Base-by-base conservation (phyloP, 108 stramenopile genomes). In the Stephanodiscus triporus region DNA sequence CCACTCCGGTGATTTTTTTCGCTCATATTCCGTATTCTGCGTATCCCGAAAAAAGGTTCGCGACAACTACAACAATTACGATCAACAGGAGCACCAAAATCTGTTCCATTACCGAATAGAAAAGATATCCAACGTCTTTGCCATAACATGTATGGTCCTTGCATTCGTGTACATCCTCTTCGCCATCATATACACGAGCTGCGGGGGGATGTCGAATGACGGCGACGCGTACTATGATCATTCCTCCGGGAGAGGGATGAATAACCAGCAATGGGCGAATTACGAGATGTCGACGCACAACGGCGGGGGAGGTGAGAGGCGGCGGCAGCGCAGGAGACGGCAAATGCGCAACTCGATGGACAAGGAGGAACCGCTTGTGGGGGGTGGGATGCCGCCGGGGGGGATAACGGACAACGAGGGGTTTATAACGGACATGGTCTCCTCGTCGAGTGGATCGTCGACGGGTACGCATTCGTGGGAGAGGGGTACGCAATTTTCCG, bases 101-200 rank as follows among this genome's bases (percentile, higher is more conserved):
- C 71, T 66, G 60, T 53, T 67, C 61, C 73, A 70, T 6, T 95
- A 91, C 78, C 84, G 85, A 58, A 86, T 95, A 11, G 94, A 95
- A 63, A 80, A 90, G 36, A 87, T 90, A 82, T 85, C 94, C 20
- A 89, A 88, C 3, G 66, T 91, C 8, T 73, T 93, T 36, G 91
- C 90, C 45, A 88, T 91, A 27, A 87, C 86, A 8, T 91, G 88
- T 65, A 84, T 95, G 60, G 87, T 92, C 54, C 79, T 95, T 49
- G 80, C 88, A 22, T 86, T 75, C 37, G 60, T 92, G 43, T 95
- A 95, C 63, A 85, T 86, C 8, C 73, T 89, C 8, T 95, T 92
- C 73, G 88, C 94, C 49, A 68, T 80, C 22, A 69, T 80, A n/a
- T 80, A 80, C 57, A 62, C 73, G 17, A 80, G 61, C 7, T 80